phyloP scores from a whole-genome alignment of 2,329 filamentous ascomycete species.

The Penicillium sp. region DNA sequence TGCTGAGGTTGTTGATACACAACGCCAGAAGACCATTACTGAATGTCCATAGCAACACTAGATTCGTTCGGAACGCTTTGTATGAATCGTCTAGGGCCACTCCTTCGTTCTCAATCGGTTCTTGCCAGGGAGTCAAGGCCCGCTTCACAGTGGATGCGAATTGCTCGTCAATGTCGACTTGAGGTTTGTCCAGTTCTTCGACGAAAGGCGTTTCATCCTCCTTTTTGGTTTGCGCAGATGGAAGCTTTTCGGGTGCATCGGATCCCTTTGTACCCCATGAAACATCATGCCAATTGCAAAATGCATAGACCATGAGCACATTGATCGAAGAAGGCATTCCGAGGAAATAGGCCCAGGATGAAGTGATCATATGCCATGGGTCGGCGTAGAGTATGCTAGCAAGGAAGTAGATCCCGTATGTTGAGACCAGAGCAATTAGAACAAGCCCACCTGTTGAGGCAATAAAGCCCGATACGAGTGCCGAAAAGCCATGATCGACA shows the following conservation, averaged over 20 bases:
- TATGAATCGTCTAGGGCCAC: slow-evolving; percentile 93
- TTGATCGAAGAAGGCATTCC: slow-evolving; percentile 96
- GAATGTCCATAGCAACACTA: slow-evolving; percentile 89
- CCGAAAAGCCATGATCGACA: slow-evolving; percentile 56
- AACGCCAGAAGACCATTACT: slow-evolving; percentile 82
- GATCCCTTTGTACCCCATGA: slow-evolving; percentile 98
- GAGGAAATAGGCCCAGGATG: slow-evolving; percentile 84
- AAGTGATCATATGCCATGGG: slow-evolving; percentile 99
- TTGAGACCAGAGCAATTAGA: slow-evolving; percentile 82
- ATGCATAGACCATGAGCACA: slow-evolving; percentile 96
- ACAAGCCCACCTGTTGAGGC: slow-evolving; percentile 76
- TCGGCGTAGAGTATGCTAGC: slow-evolving; percentile 95
- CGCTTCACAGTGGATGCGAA: slow-evolving; percentile 94
- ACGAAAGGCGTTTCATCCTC: slow-evolving; percentile 79
- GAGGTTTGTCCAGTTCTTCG: slow-evolving; percentile 92
- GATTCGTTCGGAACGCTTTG: slow-evolving; percentile 94
- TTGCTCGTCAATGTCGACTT: slow-evolving; percentile 93
- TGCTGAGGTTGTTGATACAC: slow-evolving; percentile 72
- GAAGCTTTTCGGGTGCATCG: slow-evolving; percentile 85
- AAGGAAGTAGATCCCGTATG: slow-evolving; percentile 91
- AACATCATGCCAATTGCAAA: slow-evolving; percentile 99
- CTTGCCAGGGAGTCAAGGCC: slow-evolving; percentile 76
- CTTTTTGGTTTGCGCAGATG: slow-evolving; percentile 82
- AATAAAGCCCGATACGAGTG: slow-evolving; percentile 78
- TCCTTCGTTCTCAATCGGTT: slow-evolving; percentile 70